Evolutionary conservation across 768 basidiomycete species (phyloP), one percentile per base, ranked within the genome.

Genomic region (Kwoniella sp.): DNA sequence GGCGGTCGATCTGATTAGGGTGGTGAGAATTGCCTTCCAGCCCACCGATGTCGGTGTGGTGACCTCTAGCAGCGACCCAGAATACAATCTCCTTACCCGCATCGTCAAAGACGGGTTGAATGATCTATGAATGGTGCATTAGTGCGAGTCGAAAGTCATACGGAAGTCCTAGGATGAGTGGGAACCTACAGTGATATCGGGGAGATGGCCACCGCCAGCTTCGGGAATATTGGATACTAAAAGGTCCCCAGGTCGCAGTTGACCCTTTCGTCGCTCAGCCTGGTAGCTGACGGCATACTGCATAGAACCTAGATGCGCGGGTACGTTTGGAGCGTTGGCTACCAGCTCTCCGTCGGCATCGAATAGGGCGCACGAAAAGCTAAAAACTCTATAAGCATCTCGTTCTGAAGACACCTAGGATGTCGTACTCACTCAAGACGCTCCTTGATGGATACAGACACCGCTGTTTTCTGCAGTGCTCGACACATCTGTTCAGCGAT

Each of bases 401-500:
- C 50, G 55, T 29, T 11, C 20, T 93, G 31, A 37, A 37, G 34
- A 37, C 34, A 37, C 5, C 34, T 5, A 37, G n/a, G n/a, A n/a
- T n/a, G n/a, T 13, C 13, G 8, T 89, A 96, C 81, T 65, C 34
- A 65, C 51, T 97, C 94, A 41, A 96, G 86, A 4, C 94, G 86
- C 80, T 96, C 95, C 82, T 95, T 95, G 84, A 95, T 96, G 75
- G 96, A 94, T 9, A 92, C 93, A 74, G 90, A 89, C 73, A 94
- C 93, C n/a, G 92, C 88, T 0, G 92, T 94, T 80, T 95, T 91
- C 79, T 90, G 91, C 30, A 94, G 83, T 1, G 91, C 91, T 58
- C 91, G 85, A 15, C 93, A 93, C 93, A 95, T 96, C 22, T 73
- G 71, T 77, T 95, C 93, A 4, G 93, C 93, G n/a, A 97, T 91